Percentiles rank a stretch among this genome's conserved stretches.
Evolutionary conservation across 2,329 filamentous ascomycete species (phyloP).

Genomic region (Colletotrichum phormii): DNA sequence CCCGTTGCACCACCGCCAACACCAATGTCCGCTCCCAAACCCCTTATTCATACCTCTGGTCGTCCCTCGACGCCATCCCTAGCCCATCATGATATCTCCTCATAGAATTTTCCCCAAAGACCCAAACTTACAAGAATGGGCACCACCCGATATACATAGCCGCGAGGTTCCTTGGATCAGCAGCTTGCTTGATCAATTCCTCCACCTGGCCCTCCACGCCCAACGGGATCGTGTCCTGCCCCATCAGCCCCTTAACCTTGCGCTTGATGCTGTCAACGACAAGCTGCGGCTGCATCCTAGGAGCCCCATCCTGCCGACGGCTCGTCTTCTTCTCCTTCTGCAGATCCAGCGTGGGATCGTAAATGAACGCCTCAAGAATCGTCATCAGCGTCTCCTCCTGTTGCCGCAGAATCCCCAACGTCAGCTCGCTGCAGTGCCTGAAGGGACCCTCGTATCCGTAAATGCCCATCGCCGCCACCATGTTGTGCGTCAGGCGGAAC

Average conservation of each 20-base stretch:
- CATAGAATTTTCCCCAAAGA: not conserved
- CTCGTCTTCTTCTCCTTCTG: slow-evolving; percentile 76
- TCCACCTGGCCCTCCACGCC: slow-evolving; percentile 98
- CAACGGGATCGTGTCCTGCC: slow-evolving; percentile 89
- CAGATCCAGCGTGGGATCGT: slow-evolving; percentile 95
- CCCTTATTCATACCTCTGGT: not conserved
- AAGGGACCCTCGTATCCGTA: slow-evolving; percentile 96
- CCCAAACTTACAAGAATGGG: slow-evolving; percentile 62
- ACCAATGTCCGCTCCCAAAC: not conserved
- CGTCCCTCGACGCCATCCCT: not conserved
- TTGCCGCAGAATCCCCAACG: slow-evolving; percentile 83
- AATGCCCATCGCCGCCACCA: slow-evolving; percentile 96
- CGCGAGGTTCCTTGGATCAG: slow-evolving; percentile 81
- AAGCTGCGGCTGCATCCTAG: slow-evolving; percentile 69
- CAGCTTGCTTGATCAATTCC: slow-evolving; percentile 89
- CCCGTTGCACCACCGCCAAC: slow-evolving; percentile 6
- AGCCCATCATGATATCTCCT: not conserved
- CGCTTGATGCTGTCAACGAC: slow-evolving; percentile 90
- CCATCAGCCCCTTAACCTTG: slow-evolving; percentile 86
- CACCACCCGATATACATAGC: slow-evolving; percentile 98
- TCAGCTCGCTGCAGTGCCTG: slow-evolving; percentile 89
- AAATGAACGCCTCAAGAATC: slow-evolving; percentile 95
- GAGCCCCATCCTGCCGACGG: slow-evolving; percentile 49
- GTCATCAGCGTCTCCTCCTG: slow-evolving; percentile 98
- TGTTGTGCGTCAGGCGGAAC: slow-evolving; percentile 97